Base-by-base conservation (phyloP, 176 grass and related monocot genomes). In the Bothriochloa decipiens region DNA sequence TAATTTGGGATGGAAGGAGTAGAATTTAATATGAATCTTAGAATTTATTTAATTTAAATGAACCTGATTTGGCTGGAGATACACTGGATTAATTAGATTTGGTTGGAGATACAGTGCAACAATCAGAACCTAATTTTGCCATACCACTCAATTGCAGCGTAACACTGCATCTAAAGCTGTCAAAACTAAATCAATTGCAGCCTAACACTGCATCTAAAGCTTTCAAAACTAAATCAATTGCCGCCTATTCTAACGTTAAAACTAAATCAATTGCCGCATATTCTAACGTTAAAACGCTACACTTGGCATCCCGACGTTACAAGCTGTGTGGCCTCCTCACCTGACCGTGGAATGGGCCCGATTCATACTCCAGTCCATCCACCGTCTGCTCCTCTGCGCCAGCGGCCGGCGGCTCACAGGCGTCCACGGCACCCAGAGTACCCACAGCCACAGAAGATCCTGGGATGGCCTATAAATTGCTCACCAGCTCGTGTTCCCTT, bases 291-390 rank as follows among this genome's bases (percentile, higher is more conserved):
- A 6, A 37, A 22, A 8, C 37, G 23, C 11, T 76, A 77, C 72
- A 55, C 40, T 71, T 57, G 72, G 3, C 70, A 43, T 11, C 42
- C 40, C 45, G 33, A 26, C 8, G 70, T 57, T 22, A 52, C 80
- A 15, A 23, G 39, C 37, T 70, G 14, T 26, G 8, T 18, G 27
- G 23, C 46, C 16, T 72, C 58, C 20, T 62, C 41, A 62, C 89
- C 64, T 87, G 50, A 35, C 85, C 89, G 76, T 28, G 37, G 87
- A 88, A 79, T 35, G 23, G 66, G 82, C 74, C 77, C 62, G 65
- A 26, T 91, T 75, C 91, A 92, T 77, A 64, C 83, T 32, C 58
- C 58, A 3, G 22, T 72, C 36, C 27, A 75, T 85, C 80, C 69
- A 5, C 47, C 55, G 76, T 68, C 68, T 63, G 37, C 80, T 82